phyloP scores from a whole-genome alignment of 176 grass and related monocot species.

The Metroxylon sagu region DNA sequence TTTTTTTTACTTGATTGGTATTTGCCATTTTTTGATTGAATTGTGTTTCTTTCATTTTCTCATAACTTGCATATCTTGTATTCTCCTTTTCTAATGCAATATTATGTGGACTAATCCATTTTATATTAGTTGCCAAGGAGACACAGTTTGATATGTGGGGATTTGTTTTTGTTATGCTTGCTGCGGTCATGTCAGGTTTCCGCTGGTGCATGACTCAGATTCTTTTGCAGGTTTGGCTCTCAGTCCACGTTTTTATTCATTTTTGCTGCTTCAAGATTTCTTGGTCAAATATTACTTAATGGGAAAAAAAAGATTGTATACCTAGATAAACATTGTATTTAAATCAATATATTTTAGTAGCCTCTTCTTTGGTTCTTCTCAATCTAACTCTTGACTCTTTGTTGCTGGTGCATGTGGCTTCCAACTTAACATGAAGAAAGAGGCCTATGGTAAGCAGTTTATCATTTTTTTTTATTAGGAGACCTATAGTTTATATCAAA shows the following conservation, averaged over 20 bases:
- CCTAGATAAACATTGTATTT: too few relatives aligned
- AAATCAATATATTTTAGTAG: neutral
- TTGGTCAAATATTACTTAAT: neutral
- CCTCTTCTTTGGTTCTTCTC: slow-evolving; percentile 4
- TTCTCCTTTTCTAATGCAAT: neutral
- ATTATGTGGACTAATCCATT: slow-evolving; percentile 9
- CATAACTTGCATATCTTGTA: slow-evolving; percentile 1
- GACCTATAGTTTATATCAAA: too few relatives aligned
- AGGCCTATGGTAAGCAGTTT: slow-evolving; percentile 56
- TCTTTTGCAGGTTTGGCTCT: slow-evolving; percentile 71
- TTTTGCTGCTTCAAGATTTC: neutral
- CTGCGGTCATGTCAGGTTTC: slow-evolving; percentile 93
- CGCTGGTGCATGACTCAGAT: slow-evolving; percentile 98
- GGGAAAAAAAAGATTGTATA: neutral
- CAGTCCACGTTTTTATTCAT: neutral
- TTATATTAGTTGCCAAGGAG: slow-evolving; percentile 73
- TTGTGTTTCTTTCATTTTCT: too few relatives aligned
- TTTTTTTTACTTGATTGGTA: too few relatives aligned
- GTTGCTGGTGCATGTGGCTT: slow-evolving; percentile 1
- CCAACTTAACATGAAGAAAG: slow-evolving; percentile 68
- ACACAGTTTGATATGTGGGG: slow-evolving; percentile 91
- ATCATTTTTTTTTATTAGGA: too few relatives aligned
- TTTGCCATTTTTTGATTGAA: too few relatives aligned
- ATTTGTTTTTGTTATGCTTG: slow-evolving; percentile 95
- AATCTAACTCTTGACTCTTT: slow-evolving; percentile 13